Conservation (phyloP, 345 rosid genomes). For the Ceriops decandra region DNA sequence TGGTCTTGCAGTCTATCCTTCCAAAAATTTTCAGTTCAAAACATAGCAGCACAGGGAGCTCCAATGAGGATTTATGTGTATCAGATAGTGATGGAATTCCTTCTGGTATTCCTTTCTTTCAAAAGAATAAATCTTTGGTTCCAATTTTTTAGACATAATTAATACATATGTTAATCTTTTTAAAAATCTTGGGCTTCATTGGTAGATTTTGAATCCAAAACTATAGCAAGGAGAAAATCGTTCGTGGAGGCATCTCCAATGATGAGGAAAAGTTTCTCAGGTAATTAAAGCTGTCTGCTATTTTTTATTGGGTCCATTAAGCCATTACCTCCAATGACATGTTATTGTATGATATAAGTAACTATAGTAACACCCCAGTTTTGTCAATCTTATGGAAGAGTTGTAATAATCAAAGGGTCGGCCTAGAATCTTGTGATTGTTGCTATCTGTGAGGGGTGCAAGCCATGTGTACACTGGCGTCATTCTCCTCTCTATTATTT, state of each 20-base stretch:
- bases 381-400: no score
- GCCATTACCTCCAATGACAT: not conserved
- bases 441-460: not conserved
- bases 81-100: slow-evolving; percentile 25
- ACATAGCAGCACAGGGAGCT: slow-evolving; percentile 34
- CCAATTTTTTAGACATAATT: not conserved
- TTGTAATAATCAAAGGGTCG: not conserved
- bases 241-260: slow-evolving; percentile 46
- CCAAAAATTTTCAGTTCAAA: slow-evolving; percentile 72
- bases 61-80: slow-evolving; percentile 27
- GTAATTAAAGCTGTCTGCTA: slow-evolving; percentile 25
- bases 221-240: slow-evolving; percentile 33
- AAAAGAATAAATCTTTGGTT: not conserved
- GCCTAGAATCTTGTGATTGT: slow-evolving; percentile 5
- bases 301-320: slow-evolving; percentile 6
- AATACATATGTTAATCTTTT: no score
- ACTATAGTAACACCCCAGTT: no score
- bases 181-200: slow-evolving; percentile 12
- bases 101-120: slow-evolving; percentile 27
- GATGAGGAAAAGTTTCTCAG: slow-evolving; percentile 64
- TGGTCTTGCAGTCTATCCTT: slow-evolving; percentile 40
- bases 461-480: slow-evolving; percentile 22
- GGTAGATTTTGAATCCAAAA: slow-evolving; percentile 46
- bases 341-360: no score
- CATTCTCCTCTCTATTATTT: slow-evolving; percentile 7